A percentile compares a stretch with the other conserved stretches of the same genome.
phyloP scores from a whole-genome alignment of 805 yeast species.

The Wickerhamiella allomyrinae region DNA sequence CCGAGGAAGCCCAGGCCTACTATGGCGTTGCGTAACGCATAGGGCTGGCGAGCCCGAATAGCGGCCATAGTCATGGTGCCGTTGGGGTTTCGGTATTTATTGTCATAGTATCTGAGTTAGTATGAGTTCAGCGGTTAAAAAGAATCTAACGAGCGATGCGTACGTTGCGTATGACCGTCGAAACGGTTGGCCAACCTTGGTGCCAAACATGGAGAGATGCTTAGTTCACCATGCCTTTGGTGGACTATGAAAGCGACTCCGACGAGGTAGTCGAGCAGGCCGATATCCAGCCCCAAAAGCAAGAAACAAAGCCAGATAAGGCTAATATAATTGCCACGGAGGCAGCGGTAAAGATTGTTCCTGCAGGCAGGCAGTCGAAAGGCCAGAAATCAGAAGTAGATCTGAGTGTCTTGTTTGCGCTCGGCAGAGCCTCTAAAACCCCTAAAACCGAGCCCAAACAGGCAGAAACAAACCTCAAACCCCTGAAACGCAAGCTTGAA shows the following conservation, averaged over 20 bases:
- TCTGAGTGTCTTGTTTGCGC: not conserved
- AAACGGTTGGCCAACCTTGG: not conserved
- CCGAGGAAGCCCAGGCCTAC: constrained; percentile 45
- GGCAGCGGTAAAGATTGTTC: not conserved
- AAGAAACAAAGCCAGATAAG: not conserved
- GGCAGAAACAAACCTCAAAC: not conserved
- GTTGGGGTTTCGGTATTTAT: constrained; percentile 45
- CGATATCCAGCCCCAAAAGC: not conserved
- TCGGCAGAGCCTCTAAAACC: not conserved
- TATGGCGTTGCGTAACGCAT: constrained; percentile 59
- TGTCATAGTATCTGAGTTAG: not conserved
- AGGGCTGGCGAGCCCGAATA: constrained; percentile 79
- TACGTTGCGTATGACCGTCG: constrained; percentile 3
- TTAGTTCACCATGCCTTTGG: constrained; percentile 6
- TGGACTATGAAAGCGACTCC: constrained; percentile 10
- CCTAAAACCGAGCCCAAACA: not conserved
- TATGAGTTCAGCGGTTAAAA: not conserved
- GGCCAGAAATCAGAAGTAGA: not conserved
- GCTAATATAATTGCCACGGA: not conserved
- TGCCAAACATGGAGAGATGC: not conserved
- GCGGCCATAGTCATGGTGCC: constrained; percentile 89
- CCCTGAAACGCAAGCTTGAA: not conserved
- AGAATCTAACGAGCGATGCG: not conserved
- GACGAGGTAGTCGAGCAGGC: constrained; percentile 1
- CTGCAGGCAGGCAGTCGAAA: not conserved